Conservation (phyloP, 2,329 filamentous ascomycete species). For the Cercospora zeae-maydis region DNA sequence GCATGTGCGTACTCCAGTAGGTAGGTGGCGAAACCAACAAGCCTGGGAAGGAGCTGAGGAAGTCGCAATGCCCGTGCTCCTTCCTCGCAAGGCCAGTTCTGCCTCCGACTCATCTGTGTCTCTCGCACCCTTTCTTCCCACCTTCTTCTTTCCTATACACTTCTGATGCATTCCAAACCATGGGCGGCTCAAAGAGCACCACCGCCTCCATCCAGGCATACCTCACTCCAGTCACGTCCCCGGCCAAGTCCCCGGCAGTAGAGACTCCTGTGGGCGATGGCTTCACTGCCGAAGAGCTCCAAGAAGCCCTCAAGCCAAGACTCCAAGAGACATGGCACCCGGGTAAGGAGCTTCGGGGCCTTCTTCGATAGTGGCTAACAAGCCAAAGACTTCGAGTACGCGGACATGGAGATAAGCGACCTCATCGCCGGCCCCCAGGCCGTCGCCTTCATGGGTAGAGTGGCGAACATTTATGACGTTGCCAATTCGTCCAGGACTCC, state of each 20-base stretch:
- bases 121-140: neutral
- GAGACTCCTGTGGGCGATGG: conserved; percentile 44
- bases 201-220: conserved; percentile 44
- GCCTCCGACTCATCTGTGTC: neutral
- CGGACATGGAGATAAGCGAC: conserved; percentile 46
- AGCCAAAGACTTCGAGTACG: conserved; percentile 39
- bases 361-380: neutral
- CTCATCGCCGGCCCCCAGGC: conserved; percentile 50
- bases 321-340: conserved; percentile 45
- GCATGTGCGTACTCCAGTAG: neutral
- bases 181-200: conserved; percentile 8
- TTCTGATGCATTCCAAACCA: neutral
- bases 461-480: conserved; percentile 54
- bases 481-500: conserved; percentile 43
- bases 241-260: conserved; percentile 18
- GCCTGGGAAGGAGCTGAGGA: neutral
- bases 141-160: neutral
- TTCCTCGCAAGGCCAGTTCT: conserved; percentile 3
- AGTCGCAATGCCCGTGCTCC: conserved; percentile 1
- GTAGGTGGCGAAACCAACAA: neutral
- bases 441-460: conserved; percentile 53
- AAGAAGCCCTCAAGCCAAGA: conserved; percentile 28
- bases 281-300: conserved; percentile 50
- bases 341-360: conserved; percentile 15
- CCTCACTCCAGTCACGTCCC: conserved; percentile 33